Evolutionary conservation across 768 basidiomycete species (phyloP), one percentile per base, ranked within the genome.

Genomic region (Trametes elegans): DNA sequence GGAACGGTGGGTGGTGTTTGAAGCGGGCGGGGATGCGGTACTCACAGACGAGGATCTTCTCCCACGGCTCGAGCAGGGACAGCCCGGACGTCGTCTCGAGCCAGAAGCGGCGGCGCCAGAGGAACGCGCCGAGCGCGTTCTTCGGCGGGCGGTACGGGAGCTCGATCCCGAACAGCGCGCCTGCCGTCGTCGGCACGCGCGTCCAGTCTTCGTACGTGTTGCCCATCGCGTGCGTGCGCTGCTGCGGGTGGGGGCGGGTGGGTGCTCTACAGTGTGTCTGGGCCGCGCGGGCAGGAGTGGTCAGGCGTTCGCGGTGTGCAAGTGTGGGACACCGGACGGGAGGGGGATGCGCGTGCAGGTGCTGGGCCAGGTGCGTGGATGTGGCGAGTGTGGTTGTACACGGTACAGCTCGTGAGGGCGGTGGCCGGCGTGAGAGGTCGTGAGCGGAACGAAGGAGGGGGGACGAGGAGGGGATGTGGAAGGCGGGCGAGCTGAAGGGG

Each of bases 11-110:
- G n/a, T n/a, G n/a, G n/a, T n/a, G n/a, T n/a, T n/a, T n/a, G 19
- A 41, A 41, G 40, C 35, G 34, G 57, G 42, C 40, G n/a, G 46
- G 40, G 14, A 24, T 29, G 46, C 3, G 7, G 21, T 21, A 75
- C 85, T 65, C 64, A 86, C 85, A 64, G 53, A 82, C 74, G 32
- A 85, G 66, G 41, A 79, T 62, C 62, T 84, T 83, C 74, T 88
- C 87, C 87, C 85, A 87, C 54, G 80, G 76, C 65, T 88, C 84
- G 53, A 87, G 68, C 62, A 86, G 76, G 26, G 76, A 74, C 35
- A 86, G 70, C 6, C 75, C 85, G 56, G 83, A 81, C 0, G 83
- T 84, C 2, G 77, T 71, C 66, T 85, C 84, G 29, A 87, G 67
- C 72, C 79, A 74, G 47, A 85, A 66, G 57, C 80, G 73, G 66